Conservation (phyloP, 176 grass and related monocot species). For the Hyparrhenia diplandra region DNA sequence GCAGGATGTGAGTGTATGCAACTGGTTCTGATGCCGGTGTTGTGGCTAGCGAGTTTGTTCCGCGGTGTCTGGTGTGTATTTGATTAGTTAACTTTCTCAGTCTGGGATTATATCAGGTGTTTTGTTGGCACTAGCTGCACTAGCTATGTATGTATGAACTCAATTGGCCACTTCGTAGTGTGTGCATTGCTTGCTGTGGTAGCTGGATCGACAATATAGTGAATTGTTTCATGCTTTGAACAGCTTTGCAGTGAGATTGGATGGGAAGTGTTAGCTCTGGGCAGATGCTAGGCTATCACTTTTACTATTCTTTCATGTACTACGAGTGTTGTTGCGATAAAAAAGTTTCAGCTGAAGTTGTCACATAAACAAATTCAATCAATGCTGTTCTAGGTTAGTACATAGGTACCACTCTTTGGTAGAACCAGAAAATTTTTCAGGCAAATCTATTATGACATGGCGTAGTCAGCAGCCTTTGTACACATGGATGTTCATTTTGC, state of each 20-base stretch:
- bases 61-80: background rate
- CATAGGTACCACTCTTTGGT: too few species aligned
- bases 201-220: background rate
- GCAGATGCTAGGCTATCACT: too few species aligned
- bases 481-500: too few species aligned
- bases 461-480: too few species aligned
- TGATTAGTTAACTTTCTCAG: background rate
- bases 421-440: too few species aligned
- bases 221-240: conserved; percentile 6
- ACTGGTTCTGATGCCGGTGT: background rate
- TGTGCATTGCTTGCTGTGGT: conserved; percentile 6
- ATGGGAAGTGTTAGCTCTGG: too few species aligned
- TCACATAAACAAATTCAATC: too few species aligned
- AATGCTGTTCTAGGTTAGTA: too few species aligned
- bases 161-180: background rate
- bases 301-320: too few species aligned
- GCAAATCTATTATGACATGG: too few species aligned
- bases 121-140: background rate
- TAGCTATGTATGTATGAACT: background rate
- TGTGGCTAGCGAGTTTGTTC: background rate
- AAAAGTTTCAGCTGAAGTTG: too few species aligned
- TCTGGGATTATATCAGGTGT: background rate
- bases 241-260: background rate
- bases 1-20: conserved; percentile 70
- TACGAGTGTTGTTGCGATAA: too few species aligned